A percentile compares a stretch with the other conserved stretches of the same genome.
Evolutionary conservation across 106 monocot genomes (phyloP).

Genomic region (Dendrobium catenatum): DNA sequence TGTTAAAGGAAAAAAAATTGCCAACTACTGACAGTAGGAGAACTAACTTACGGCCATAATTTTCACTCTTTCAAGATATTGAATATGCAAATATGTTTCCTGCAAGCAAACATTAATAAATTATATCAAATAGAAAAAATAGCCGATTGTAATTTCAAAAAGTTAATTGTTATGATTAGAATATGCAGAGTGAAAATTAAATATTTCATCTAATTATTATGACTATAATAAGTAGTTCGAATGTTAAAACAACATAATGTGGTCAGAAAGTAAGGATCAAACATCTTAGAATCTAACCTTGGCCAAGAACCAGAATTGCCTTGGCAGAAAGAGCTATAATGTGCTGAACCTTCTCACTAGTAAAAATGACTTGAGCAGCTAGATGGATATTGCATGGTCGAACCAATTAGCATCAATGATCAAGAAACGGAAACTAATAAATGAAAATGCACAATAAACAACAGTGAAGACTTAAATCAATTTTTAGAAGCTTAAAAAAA

Average conservation of each 20-base stretch:
- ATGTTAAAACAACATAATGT: background rate
- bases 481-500: background rate
- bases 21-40: background rate
- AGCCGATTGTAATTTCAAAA: background rate
- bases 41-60: constrained; percentile 20
- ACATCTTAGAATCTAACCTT: constrained; percentile 40
- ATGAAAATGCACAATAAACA: background rate
- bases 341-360: constrained; percentile 63
- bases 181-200: background rate
- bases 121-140: background rate
- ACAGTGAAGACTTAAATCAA: background rate
- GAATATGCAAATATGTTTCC: constrained; percentile 60
- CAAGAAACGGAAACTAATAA: background rate
- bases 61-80: constrained; percentile 29
- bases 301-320: constrained; percentile 56
- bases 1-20: background rate
- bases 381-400: constrained; percentile 9
- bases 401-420: constrained; percentile 5
- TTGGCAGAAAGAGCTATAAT: constrained; percentile 49
- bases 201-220: background rate
- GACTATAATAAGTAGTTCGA: background rate
- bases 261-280: background rate
- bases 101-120: constrained; percentile 17
- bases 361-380: constrained; percentile 68
- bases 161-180: background rate